phyloP scores from a whole-genome alignment of 2,329 filamentous ascomycete genomes.

The Fusarium oxysporum region DNA sequence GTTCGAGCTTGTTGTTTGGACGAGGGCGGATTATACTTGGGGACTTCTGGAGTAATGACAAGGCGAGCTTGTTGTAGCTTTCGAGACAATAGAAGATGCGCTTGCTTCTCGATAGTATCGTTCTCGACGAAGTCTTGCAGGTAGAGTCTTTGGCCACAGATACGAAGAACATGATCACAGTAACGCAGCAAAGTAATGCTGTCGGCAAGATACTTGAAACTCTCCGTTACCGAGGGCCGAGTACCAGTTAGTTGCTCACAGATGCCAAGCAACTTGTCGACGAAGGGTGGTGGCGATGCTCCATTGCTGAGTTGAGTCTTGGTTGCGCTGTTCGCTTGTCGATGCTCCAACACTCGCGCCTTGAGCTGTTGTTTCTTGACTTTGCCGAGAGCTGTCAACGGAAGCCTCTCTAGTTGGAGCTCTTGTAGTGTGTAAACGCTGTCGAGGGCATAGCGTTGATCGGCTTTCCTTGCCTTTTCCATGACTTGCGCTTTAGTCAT shows the following conservation, averaged over 20 bases:
- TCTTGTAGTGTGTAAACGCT: conserved; percentile 56
- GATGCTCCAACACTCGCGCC: conserved; percentile 34
- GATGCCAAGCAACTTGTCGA: conserved; percentile 36
- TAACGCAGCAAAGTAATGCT: conserved; percentile 54
- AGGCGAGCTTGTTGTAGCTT: conserved; percentile 35
- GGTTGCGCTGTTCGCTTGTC: neutral
- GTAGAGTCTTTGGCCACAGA: conserved; percentile 47
- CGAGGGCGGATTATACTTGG: neutral
- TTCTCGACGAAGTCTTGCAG: conserved; percentile 50
- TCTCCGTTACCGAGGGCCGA: conserved; percentile 42
- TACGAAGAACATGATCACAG: conserved; percentile 48
- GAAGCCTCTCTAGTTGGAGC: conserved; percentile 53
- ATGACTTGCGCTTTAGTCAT: conserved; percentile 49
- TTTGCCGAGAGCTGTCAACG: conserved; percentile 58
- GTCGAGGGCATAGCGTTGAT: conserved; percentile 54
- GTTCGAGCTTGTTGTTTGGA: neutral
- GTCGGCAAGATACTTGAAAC: conserved; percentile 48
- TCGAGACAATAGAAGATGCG: conserved; percentile 41
- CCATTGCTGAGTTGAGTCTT: neutral
- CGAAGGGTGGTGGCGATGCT: conserved; percentile 15
- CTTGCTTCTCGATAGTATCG: conserved; percentile 50
- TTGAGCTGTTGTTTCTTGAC: conserved; percentile 56
- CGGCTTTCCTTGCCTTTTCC: conserved; percentile 47
- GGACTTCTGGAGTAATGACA: conserved; percentile 3
- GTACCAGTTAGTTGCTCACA: conserved; percentile 50